Conservation (phyloP, 441 rosid genomes). For the Hura crepitans region DNA sequence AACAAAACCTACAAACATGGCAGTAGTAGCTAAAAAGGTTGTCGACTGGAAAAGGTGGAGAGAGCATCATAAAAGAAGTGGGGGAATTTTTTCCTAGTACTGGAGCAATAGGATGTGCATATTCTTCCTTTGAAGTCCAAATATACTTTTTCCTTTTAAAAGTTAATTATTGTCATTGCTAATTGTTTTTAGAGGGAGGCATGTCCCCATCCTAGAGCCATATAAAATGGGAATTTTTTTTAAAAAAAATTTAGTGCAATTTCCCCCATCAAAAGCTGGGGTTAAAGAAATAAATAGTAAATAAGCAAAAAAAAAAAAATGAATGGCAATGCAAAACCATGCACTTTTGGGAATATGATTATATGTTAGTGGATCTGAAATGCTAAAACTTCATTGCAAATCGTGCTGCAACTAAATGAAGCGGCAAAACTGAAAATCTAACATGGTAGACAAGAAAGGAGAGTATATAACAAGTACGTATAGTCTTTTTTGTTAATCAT, state of each 20-base stretch:
- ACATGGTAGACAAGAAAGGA: background rate
- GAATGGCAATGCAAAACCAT: background rate
- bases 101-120: background rate
- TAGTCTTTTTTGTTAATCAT: background rate
- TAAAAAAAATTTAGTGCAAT: background rate
- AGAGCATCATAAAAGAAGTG: background rate
- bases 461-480: background rate
- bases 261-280: background rate
- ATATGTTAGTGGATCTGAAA: background rate
- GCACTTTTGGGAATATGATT: background rate
- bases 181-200: too few species aligned
- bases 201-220: background rate
- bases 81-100: background rate
- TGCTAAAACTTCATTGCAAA: background rate
- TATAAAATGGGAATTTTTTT: too few species aligned
- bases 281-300: background rate
- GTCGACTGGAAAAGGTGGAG: background rate
- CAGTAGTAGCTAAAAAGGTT: background rate
- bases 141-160: too few species aligned
- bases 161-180: too few species aligned
- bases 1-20: background rate
- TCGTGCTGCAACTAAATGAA: slow-evolving; percentile 7
- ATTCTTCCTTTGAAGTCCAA: too few species aligned
- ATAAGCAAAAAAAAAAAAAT: background rate
- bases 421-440: background rate